phyloP scores from a whole-genome alignment of 345 rosid species.

The Citrus mangshanensis region DNA sequence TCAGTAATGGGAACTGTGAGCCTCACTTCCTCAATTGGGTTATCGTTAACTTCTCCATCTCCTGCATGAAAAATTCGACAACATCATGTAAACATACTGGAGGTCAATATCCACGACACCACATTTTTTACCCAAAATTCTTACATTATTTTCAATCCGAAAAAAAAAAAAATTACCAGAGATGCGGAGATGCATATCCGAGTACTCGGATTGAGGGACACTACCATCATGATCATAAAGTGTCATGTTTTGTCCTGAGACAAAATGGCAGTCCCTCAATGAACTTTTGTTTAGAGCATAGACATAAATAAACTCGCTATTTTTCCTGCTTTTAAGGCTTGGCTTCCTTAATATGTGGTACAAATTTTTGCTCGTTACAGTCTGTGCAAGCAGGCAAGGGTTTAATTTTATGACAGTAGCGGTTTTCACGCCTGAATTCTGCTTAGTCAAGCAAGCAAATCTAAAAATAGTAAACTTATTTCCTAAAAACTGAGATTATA shows the following conservation, averaged over 20 bases:
- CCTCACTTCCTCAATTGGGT: slow-evolving; percentile 59
- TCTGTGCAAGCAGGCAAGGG: neutral
- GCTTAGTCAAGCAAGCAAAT: neutral
- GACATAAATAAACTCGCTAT: neutral
- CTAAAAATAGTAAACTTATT: neutral
- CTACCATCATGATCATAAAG: neutral
- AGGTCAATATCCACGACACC: too few relatives aligned
- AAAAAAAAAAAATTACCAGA: neutral
- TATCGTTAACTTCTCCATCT: slow-evolving; percentile 36
- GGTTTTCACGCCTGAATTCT: neutral
- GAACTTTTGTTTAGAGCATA: neutral
- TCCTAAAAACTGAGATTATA: neutral
- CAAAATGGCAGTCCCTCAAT: neutral
- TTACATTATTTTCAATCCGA: neutral
- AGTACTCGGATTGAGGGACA: neutral
- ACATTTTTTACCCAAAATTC: too few relatives aligned
- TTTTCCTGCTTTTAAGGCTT: neutral
- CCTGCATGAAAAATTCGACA: slow-evolving; percentile 15
- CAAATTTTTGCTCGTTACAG: neutral
- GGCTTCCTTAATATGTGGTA: neutral
- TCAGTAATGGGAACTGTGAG: slow-evolving; percentile 52
- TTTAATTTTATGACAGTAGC: neutral
- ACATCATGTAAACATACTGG: neutral
- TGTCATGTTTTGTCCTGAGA: neutral
- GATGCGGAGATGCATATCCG: neutral